Evolutionary conservation across 495 filamentous ascomycete genomes (phyloP), one percentile per base, ranked within the genome.

Genomic region (Stereocaulon alpinum): DNA sequence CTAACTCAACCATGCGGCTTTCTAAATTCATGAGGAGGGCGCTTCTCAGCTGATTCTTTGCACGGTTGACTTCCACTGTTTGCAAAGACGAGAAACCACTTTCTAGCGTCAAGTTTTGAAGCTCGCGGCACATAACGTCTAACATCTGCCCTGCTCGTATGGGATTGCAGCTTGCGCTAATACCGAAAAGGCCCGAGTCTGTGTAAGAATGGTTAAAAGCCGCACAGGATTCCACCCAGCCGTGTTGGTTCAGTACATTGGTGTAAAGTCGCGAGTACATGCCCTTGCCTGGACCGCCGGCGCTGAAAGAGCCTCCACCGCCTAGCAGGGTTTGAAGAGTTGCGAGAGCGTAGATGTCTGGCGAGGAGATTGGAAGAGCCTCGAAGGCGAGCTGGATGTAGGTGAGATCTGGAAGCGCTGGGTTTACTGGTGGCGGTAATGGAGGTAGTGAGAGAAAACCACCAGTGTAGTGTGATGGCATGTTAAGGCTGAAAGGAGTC

Each of bases 221-320:
- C 43, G 95, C 81, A 70, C 91, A 96, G 61, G 82, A 89, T 72
- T 98, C 93, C 12, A 98, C 88, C 91, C 91, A 97, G 52, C 86
- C 89, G 74, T 95, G 81, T 71, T 96, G 93, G 76, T 98, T 98
- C 50, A 98, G 82, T 11, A 96, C 91, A 71, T 96, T 94, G 59
- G 90, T 97, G 76, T 95, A 98, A 32, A 97, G 81, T 6, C 94
- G 87, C 18, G 88, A 92, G 75, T 96, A 97, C 93, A 98, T 97
- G 61, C 93, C 93, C 76, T 99, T 99, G 50, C 93, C 93, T 20
- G 93, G 93, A 3, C 93, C 93, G 63, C 93, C 93, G 43, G 93
- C 93, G n/a, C 86, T 91, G 76, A 99, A 99, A 57, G 90, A 95
- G 17, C 94, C 94, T 56, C 93, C 93, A 7, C 93, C 93, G 45